Base-by-base conservation (phyloP, 202 grass and related monocot genomes). In the Brachypodium distachyon region DNA sequence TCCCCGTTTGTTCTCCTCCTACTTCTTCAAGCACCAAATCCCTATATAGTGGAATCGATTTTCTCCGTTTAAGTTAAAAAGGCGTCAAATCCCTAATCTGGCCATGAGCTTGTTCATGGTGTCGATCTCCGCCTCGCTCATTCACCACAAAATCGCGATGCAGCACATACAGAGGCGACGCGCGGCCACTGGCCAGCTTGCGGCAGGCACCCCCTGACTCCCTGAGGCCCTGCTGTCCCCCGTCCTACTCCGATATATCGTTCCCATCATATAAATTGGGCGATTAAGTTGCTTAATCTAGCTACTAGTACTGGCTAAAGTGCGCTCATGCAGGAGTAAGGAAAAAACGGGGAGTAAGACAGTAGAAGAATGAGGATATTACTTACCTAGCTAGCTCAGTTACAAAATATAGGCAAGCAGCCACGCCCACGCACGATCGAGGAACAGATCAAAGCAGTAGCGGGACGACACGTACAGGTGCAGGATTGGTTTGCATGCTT, bases 391-490 rank as follows among this genome's bases (percentile, higher is more conserved):
- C 56, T 72, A 39, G 34, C 52, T 64, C 29, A 67, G 58, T 52
- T 67, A 28, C 42, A 67, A 57, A 55, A 33, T 25, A 58, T 9
- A 46, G 31, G 18, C 29, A 58, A 67, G 39, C 39, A 33, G 28
- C 28, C 10, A 51, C 26, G 34, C 28, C 28, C 10, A 51, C 26
- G 50, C 27, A 58, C 12, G 27, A 69, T 29, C 25, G 0, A 68
- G 14, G 28, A 48, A 43, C 12, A 54, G 66, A 28, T n/a, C n/a
- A 70, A 60, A 60, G 39, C 52, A 27, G 39, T 29, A 80, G 48
- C 9, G 41, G 37, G 53, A 33, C 23, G 53, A 80, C 77, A 80
- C 40, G 65, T 48, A 80, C 64, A 37, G 27, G 52, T 59, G 54
- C 40, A 60, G 28, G 22, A 70, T 58, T 47, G 39, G 28, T 25